Percentiles rank a stretch among this genome's conserved stretches.
Conservation (phyloP, 2,329 filamentous ascomycete species). For the Coniochaeta ligniaria region DNA sequence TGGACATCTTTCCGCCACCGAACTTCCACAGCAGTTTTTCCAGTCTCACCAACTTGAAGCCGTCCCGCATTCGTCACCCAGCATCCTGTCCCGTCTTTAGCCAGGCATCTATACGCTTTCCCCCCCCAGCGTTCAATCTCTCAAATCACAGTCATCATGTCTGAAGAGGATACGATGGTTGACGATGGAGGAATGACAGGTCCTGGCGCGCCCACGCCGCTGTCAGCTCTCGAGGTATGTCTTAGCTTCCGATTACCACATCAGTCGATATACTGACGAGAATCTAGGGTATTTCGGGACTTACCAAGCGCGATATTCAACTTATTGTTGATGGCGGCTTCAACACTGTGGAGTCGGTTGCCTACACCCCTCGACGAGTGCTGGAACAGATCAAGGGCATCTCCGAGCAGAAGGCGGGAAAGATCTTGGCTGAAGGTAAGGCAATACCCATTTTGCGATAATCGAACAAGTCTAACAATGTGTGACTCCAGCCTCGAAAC, state of each 20-base stretch:
- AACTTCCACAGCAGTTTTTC: background rate
- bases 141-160: background rate
- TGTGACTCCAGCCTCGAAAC: conserved; percentile 65
- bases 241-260: background rate
- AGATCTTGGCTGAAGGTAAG: conserved; percentile 81
- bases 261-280: background rate
- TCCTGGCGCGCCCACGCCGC: conserved; percentile 88
- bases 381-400: conserved; percentile 97
- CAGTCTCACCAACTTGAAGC: background rate
- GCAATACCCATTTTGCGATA: background rate
- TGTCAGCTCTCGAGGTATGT: conserved; percentile 76
- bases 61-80: background rate
- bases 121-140: background rate
- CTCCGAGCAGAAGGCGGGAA: conserved; percentile 91
- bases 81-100: too few species aligned
- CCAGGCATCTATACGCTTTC: background rate
- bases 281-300: conserved; percentile 73
- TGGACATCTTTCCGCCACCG: background rate
- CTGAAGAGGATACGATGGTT: conserved; percentile 12
- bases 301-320: conserved; percentile 95
- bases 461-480: conserved; percentile 7
- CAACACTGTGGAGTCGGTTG: conserved; percentile 92
- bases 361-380: conserved; percentile 77
- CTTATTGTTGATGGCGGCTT: conserved; percentile 85
- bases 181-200: conserved; percentile 71